A percentile compares a stretch with the other conserved stretches of the same genome.
Conservation (phyloP, 371 early-diverging fungal species). For the Rhizopus delemar region DNA sequence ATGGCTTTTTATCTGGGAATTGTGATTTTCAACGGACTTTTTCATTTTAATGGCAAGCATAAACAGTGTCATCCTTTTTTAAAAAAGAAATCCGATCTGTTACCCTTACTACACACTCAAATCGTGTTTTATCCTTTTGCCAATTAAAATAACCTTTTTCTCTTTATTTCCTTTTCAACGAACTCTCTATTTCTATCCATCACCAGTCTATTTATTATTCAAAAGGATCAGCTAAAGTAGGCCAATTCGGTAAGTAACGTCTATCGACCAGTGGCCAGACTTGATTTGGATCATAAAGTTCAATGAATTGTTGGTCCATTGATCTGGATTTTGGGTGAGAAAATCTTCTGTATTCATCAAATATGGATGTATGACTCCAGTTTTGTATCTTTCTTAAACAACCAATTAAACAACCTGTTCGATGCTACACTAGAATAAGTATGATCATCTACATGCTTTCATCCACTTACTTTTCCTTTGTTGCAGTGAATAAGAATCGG, state of each 20-base stretch:
- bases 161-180: no score
- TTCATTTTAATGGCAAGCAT: no score
- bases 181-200: no score
- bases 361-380: slow-evolving; percentile 94
- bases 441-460: not conserved
- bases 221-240: slow-evolving; percentile 49
- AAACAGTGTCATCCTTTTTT: no score
- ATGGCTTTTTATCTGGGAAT: no score
- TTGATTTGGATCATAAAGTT: slow-evolving; percentile 85
- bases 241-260: slow-evolving; percentile 77
- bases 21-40: no score
- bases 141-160: no score
- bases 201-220: not conserved
- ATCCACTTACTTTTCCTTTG: slow-evolving; percentile 83
- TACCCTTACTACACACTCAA: no score
- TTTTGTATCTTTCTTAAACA: slow-evolving; percentile 91
- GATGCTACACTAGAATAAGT: slow-evolving; percentile 58
- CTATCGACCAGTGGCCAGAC: slow-evolving; percentile 77
- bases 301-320: slow-evolving; percentile 98
- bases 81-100: no score
- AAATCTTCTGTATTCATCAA: slow-evolving; percentile 95
- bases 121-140: no score
- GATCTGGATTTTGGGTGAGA: slow-evolving; percentile 91
- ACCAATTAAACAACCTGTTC: slow-evolving; percentile 95
- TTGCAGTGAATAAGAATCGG: slow-evolving; percentile 96